phyloP scores from a whole-genome alignment of 176 grass and related monocot species.

The Musa acuminata region DNA sequence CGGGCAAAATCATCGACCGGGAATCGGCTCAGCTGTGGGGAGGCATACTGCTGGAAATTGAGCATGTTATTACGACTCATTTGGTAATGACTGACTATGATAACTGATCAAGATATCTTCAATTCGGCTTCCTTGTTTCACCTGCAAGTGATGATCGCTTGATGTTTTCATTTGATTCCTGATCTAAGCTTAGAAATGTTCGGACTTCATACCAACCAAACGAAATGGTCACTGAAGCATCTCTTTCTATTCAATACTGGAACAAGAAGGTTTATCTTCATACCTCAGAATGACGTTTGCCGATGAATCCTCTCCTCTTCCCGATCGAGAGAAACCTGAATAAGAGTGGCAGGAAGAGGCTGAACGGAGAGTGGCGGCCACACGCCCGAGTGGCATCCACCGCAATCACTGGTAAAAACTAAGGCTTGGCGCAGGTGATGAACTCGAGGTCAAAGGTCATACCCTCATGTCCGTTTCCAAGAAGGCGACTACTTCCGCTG shows the following conservation, averaged over 20 bases:
- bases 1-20: not conserved
- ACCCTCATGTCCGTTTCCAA: not conserved
- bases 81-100: not conserved
- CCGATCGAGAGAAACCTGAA: not conserved
- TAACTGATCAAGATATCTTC: too few relatives aligned
- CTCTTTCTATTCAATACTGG: too few relatives aligned
- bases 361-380: constrained; percentile 38
- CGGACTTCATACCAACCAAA: too few relatives aligned
- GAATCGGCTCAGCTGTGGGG: not conserved
- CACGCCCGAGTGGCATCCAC: constrained; percentile 3
- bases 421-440: not conserved
- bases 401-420: not conserved
- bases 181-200: too few relatives aligned
- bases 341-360: constrained; percentile 14
- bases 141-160: not conserved
- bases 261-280: not conserved
- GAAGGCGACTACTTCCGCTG: not conserved
- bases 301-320: not conserved
- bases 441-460: not conserved
- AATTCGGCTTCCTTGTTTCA: not conserved
- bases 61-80: constrained; percentile 25
- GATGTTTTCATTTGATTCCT: too few relatives aligned
- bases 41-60: constrained; percentile 24
- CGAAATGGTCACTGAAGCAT: too few relatives aligned
- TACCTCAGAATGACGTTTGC: not conserved